phyloP scores from a whole-genome alignment of 2,329 filamentous ascomycete species.

The Colletotrichum musicola region DNA sequence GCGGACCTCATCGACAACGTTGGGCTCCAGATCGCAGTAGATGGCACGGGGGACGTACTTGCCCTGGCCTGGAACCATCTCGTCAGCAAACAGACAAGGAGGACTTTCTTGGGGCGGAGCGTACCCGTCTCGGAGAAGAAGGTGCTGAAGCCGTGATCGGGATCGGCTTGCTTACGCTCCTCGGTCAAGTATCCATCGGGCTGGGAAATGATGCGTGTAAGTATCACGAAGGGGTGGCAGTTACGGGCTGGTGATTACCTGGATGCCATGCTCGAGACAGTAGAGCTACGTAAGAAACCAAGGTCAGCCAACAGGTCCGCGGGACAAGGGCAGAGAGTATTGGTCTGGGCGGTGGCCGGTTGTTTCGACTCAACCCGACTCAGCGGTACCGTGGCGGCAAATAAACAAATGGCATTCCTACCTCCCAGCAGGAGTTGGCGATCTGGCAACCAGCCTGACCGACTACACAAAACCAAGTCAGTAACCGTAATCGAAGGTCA shows the following conservation, averaged over 20 bases:
- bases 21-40: constrained; percentile 99
- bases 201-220: constrained; percentile 59
- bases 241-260: constrained; percentile 71
- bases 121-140: constrained; percentile 99
- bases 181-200: constrained; percentile 99
- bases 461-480: constrained; percentile 76
- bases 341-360: not conserved
- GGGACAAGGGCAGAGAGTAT: not conserved
- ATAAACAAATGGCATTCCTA: constrained; percentile 65
- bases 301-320: constrained; percentile 4
- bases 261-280: constrained; percentile 99
- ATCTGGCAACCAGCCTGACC: constrained; percentile 99
- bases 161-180: constrained; percentile 92
- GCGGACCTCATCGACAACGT: constrained; percentile 99
- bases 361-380: constrained; percentile 9
- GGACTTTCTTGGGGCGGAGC: constrained; percentile 17
- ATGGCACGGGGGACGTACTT: constrained; percentile 99
- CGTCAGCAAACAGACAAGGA: constrained; percentile 3
- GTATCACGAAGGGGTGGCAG: constrained; percentile 17
- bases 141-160: constrained; percentile 98
- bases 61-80: constrained; percentile 78
- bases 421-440: constrained; percentile 99
- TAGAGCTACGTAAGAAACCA: constrained; percentile 78
- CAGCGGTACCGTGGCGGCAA: constrained; percentile 2
- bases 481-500: constrained; percentile 43